Percentiles rank a stretch among this genome's conserved stretches.
phyloP scores from a whole-genome alignment of 1,284 basidiomycete species.

The Trametes pubescens region DNA sequence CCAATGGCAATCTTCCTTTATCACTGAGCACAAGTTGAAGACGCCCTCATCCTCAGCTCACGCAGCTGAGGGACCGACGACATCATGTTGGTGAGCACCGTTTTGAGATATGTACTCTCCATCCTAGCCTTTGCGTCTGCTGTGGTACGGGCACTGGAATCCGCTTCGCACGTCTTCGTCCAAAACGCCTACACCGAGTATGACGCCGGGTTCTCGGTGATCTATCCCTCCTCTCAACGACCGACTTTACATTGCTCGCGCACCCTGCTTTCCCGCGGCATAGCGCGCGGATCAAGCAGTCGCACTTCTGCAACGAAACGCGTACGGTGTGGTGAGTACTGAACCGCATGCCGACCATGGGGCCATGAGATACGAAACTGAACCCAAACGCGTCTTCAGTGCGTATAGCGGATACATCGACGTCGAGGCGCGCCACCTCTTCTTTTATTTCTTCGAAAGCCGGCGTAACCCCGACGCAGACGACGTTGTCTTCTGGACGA shows the following conservation, averaged over 20 bases:
- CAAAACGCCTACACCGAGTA: slow-evolving; percentile 18
- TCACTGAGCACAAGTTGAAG: no score
- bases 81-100: neutral
- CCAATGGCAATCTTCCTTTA: no score
- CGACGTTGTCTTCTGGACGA: slow-evolving; percentile 74
- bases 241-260: slow-evolving; percentile 53
- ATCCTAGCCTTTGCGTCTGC: neutral
- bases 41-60: neutral
- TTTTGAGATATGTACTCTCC: neutral
- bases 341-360: neutral
- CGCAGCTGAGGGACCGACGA: no score
- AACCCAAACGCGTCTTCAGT: slow-evolving; percentile 2
- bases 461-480: slow-evolving; percentile 71
- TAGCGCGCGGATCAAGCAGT: slow-evolving; percentile 57
- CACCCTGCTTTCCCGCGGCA: slow-evolving; percentile 63
- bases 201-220: slow-evolving; percentile 44
- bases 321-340: neutral
- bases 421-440: slow-evolving; percentile 74
- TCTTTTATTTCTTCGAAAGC: slow-evolving; percentile 86
- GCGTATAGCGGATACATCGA: slow-evolving; percentile 67
- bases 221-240: slow-evolving; percentile 48
- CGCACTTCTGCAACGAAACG: slow-evolving; percentile 17
- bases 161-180: neutral
- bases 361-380: no score
- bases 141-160: neutral